Conservation (phyloP, 805 yeast genomes). For the Wickerhamiella cacticola region DNA sequence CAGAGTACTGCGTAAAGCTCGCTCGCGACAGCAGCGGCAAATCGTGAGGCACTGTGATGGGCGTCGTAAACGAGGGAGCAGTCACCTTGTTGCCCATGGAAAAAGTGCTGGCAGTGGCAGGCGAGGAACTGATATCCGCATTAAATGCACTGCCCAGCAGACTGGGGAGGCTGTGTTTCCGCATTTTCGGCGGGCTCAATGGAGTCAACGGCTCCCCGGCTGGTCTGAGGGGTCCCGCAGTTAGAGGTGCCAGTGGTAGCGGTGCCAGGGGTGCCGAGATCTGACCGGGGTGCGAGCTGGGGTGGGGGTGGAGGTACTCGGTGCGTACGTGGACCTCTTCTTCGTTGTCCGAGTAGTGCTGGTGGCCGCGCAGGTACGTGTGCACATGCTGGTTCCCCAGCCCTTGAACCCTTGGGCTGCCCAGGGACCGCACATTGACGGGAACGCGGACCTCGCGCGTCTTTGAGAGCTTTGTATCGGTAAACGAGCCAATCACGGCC, state of each 20-base stretch:
- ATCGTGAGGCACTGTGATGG: not conserved
- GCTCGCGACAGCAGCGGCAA: not conserved
- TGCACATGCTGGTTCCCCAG: too few species aligned
- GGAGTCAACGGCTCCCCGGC: not conserved
- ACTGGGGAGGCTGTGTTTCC: not conserved
- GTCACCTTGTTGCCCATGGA: not conserved
- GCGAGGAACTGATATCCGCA: not conserved
- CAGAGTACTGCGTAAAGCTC: not conserved
- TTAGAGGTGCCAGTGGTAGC: not conserved
- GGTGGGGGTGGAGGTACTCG: not conserved
- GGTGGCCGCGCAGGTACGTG: too few species aligned
- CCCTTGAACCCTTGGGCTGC: not conserved
- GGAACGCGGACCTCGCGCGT: not conserved
- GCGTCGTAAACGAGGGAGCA: not conserved
- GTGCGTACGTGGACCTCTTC: not conserved
- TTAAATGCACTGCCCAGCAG: conserved; percentile 3
- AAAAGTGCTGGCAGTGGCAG: not conserved
- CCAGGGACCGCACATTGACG: not conserved
- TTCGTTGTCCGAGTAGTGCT: not conserved
- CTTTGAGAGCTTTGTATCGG: not conserved
- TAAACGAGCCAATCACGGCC: not conserved
- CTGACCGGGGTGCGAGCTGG: not conserved
- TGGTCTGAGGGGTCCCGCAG: not conserved
- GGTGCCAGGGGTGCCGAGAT: not conserved
- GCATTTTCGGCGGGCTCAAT: not conserved